phyloP scores from a whole-genome alignment of 345 rosid species.

The Hirschfeldia incana region DNA sequence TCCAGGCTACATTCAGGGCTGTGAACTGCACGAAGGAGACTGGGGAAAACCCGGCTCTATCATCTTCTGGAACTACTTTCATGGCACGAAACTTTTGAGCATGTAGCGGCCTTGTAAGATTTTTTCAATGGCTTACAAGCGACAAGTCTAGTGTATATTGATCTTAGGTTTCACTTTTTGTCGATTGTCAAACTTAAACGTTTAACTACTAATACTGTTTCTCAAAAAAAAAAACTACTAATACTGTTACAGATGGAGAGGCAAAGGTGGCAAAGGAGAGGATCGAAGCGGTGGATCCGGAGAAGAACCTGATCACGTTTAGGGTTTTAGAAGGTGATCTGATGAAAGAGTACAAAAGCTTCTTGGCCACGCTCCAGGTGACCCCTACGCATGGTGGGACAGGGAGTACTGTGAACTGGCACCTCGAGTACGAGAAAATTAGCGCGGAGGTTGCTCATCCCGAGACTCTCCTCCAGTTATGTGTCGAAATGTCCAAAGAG shows the following conservation, averaged over 20 bases:
- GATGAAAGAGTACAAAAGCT: constrained; percentile 36
- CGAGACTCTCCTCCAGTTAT: constrained; percentile 33
- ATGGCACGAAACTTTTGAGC: not conserved
- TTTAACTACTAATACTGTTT: not conserved
- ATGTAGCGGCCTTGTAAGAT: not conserved
- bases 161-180: not conserved
- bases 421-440: constrained; percentile 41
- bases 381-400: constrained; percentile 23
- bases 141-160: not conserved
- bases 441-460: constrained; percentile 42
- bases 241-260: constrained; percentile 27
- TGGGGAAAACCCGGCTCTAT: constrained; percentile 42
- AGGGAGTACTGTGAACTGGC: constrained; percentile 38
- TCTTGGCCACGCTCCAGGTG: constrained; percentile 20
- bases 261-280: constrained; percentile 34
- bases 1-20: constrained; percentile 28
- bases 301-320: constrained; percentile 25
- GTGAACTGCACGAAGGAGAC: constrained; percentile 42
- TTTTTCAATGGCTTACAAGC: not conserved
- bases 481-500: constrained; percentile 34
- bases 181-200: not conserved
- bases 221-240: not conserved
- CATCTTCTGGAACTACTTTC: constrained; percentile 41
- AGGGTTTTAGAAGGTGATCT: constrained; percentile 39
- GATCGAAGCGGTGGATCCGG: constrained; percentile 27